phyloP scores from a whole-genome alignment of 2,329 filamentous ascomycete species.

The Penicillium oxalicum region DNA sequence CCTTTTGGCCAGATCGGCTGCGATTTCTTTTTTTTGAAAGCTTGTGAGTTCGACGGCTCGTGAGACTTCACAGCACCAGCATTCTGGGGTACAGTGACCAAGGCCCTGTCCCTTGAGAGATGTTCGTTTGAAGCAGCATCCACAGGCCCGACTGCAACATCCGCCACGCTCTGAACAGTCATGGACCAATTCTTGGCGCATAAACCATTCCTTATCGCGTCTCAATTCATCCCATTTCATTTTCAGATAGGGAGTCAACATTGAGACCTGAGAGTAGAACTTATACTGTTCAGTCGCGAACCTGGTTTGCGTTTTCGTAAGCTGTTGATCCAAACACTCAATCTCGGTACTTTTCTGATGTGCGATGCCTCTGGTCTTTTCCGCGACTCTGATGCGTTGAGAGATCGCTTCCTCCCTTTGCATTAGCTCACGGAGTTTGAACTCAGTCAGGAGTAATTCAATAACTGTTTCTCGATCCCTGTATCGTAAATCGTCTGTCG shows the following conservation, averaged over 20 bases:
- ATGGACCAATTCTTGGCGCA: background rate
- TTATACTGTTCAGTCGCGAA: background rate
- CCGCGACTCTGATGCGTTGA: background rate
- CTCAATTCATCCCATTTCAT: background rate
- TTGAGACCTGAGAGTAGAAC: background rate
- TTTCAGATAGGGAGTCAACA: background rate
- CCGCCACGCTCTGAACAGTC: conserved; percentile 1
- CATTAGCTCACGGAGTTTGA: background rate
- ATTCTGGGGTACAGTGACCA: background rate
- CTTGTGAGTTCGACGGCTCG: background rate
- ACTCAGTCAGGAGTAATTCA: background rate
- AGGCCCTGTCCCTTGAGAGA: background rate
- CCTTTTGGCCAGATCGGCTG: too few relatives aligned
- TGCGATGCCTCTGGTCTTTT: background rate
- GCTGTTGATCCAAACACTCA: background rate
- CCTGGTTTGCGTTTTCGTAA: background rate
- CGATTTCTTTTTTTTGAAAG: background rate
- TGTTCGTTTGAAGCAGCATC: background rate
- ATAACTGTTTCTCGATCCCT: background rate
- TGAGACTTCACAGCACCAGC: background rate
- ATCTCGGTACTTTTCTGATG: background rate
- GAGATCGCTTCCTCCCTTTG: background rate
- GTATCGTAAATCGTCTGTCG: too few relatives aligned
- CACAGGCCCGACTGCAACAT: background rate
- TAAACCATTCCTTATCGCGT: background rate